phyloP scores from a whole-genome alignment of 179 eudicot genomes.

The Beta macrorhiza region DNA sequence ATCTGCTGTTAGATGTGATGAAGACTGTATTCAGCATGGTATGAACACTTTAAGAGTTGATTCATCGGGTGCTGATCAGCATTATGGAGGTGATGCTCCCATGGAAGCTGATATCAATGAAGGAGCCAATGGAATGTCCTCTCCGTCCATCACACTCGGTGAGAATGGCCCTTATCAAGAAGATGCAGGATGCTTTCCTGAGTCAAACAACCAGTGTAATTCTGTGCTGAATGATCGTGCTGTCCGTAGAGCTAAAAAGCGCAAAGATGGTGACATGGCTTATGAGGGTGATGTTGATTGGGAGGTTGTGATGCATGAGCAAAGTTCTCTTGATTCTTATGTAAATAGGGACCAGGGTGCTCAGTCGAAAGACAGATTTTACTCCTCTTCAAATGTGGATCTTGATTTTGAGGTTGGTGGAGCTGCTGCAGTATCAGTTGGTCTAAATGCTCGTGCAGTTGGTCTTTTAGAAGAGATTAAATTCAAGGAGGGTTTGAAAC shows the following conservation, averaged over 20 bases:
- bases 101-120: conserved; percentile 33
- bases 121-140: conserved; percentile 44
- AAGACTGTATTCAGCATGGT: conserved; percentile 17
- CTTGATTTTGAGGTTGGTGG: conserved; percentile 52
- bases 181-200: conserved; percentile 31
- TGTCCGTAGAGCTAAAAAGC: conserved; percentile 66
- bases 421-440: conserved; percentile 83
- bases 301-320: conserved; percentile 61
- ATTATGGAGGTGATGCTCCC: conserved; percentile 29
- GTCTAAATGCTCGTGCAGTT: conserved; percentile 73
- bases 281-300: conserved; percentile 94
- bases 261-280: conserved; percentile 92
- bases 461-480: conserved; percentile 83
- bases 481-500: conserved; percentile 82
- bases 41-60: conserved; percentile 17
- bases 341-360: conserved; percentile 41
- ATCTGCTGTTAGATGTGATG: conserved; percentile 19
- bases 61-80: conserved; percentile 20
- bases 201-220: conserved; percentile 36
- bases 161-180: conserved; percentile 43
- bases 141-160: conserved; percentile 38
- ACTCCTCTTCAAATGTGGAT: conserved; percentile 33
- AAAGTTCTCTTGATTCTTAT: conserved; percentile 40
- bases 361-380: conserved; percentile 42
- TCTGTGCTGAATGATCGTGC: conserved; percentile 49